phyloP scores from a whole-genome alignment of 306 rosid genomes.

The Inga leiocalycina region DNA sequence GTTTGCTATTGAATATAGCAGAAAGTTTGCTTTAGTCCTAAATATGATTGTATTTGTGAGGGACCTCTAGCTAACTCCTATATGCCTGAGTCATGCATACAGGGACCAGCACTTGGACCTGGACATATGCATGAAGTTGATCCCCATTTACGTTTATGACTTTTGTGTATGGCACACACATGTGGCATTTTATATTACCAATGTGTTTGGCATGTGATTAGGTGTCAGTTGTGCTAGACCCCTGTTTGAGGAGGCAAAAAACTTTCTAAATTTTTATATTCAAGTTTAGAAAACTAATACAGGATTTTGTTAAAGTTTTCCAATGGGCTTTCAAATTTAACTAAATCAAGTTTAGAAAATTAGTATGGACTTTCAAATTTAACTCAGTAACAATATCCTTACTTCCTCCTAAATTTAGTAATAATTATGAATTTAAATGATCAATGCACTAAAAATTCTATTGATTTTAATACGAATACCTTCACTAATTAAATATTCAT shows the following conservation, averaged over 20 bases:
- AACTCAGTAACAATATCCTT: neutral
- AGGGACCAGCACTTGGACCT: neutral
- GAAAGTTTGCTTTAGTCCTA: conserved; percentile 10
- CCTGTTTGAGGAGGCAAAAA: neutral
- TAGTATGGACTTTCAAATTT: neutral
- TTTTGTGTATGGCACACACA: neutral
- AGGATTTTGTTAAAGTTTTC: neutral
- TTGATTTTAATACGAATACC: neutral
- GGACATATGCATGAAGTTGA: conserved; percentile 6
- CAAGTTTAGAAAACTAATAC: neutral
- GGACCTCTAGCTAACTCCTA: neutral
- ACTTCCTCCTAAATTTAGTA: neutral
- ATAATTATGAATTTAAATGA: neutral
- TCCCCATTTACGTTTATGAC: neutral
- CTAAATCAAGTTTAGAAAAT: neutral
- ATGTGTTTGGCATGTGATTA: conserved; percentile 20
- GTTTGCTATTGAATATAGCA: neutral
- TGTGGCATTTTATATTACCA: conserved; percentile 1
- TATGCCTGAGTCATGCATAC: conserved; percentile 6
- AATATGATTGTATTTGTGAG: conserved; percentile 1
- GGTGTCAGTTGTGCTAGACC: neutral
- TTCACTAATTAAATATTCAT: neutral
- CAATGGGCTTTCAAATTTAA: neutral
- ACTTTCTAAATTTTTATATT: neutral
- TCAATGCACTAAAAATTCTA: neutral